phyloP scores from a whole-genome alignment of 768 basidiomycete species.

The Amanita fuliginea region DNA sequence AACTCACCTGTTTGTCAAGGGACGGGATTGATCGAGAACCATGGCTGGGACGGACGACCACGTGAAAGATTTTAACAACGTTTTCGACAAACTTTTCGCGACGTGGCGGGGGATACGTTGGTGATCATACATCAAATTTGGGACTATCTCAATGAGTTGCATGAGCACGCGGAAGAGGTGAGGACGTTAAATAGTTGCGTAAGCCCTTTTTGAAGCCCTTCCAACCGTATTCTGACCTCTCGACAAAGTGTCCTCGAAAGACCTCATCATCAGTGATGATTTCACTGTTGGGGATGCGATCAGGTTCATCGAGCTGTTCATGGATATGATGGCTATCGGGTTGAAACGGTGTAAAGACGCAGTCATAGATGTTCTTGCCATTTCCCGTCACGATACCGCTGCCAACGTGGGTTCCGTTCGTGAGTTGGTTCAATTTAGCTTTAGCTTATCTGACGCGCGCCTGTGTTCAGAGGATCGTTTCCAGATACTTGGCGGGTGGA shows the following conservation, averaged over 20 bases:
- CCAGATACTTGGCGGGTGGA: slow-evolving; percentile 19
- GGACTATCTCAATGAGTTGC: no score
- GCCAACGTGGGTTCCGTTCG: background rate
- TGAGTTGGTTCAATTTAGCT: background rate
- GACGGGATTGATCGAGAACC: no score
- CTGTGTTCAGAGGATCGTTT: slow-evolving; percentile 11
- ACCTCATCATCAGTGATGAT: slow-evolving; percentile 20
- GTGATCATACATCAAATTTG: no score
- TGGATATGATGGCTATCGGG: background rate
- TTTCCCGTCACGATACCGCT: background rate
- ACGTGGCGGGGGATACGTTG: no score
- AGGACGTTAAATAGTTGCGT: no score
- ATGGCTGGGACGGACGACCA: no score
- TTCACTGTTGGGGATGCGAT: slow-evolving; percentile 15
- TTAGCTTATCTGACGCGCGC: slow-evolving; percentile 2
- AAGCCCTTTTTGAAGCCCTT: no score
- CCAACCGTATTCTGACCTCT: no score
- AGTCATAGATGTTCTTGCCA: background rate
- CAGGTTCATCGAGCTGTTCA: slow-evolving; percentile 4
- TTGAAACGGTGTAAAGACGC: background rate
- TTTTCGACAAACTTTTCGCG: no score
- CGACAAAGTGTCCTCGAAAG: slow-evolving; percentile 20
- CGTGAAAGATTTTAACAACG: no score
- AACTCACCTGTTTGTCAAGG: no score
- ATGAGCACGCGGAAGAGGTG: no score